Evolutionary conservation across 768 basidiomycete genomes (phyloP).

Genomic region (Crucibulum laeve): DNA sequence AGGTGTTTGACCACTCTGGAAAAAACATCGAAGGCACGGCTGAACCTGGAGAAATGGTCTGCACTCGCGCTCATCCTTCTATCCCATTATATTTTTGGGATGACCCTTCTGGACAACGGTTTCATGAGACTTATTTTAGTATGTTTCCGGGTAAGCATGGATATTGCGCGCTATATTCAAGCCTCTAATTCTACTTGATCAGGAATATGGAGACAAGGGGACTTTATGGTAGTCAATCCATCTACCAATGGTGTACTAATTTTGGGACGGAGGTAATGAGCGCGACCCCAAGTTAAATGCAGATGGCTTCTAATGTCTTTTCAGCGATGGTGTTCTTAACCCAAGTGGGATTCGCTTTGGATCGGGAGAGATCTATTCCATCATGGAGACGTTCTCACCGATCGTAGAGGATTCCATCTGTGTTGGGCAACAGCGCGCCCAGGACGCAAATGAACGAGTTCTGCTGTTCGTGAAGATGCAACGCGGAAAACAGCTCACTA

Average conservation of each 20-base stretch:
- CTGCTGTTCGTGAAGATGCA: conserved; percentile 70
- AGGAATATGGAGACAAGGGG: conserved; percentile 68
- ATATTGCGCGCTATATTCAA: neutral
- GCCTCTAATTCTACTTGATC: neutral
- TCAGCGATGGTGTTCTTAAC: conserved; percentile 71
- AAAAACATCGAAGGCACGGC: conserved; percentile 45
- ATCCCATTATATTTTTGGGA: conserved; percentile 67
- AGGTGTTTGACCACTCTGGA: conserved; percentile 51
- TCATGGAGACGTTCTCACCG: conserved; percentile 52
- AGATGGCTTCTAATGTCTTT: neutral
- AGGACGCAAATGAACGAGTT: conserved; percentile 70
- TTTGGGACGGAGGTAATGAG: conserved; percentile 53
- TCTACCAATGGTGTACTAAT: conserved; percentile 57
- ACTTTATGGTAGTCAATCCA: conserved; percentile 64
- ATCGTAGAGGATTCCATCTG: conserved; percentile 67
- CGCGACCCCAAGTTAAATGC: neutral
- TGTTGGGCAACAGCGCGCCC: conserved; percentile 60
- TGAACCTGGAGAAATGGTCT: conserved; percentile 57
- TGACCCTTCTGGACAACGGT: conserved; percentile 52
- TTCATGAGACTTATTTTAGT: conserved; percentile 59
- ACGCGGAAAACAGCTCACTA: conserved; percentile 36
- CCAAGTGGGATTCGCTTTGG: conserved; percentile 82
- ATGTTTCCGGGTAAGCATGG: conserved; percentile 47
- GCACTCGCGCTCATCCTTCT: conserved; percentile 68
- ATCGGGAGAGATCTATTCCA: conserved; percentile 75